phyloP scores from a whole-genome alignment of 352 stramenopile genomes.

The Phytopythium oedochilum region DNA sequence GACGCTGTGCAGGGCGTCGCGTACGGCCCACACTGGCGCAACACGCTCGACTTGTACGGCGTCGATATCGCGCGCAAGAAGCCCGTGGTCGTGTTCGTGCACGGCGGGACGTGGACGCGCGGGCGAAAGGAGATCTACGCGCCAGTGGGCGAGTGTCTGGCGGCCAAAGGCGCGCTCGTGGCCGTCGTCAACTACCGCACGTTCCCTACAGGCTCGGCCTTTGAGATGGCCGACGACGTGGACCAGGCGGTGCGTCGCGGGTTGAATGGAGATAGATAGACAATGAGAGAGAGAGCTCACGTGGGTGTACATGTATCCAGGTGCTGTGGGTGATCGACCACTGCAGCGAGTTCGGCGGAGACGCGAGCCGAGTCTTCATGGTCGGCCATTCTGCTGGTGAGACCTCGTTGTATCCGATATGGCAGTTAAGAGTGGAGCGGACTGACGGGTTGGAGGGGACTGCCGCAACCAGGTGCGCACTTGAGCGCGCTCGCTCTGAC shows the following conservation, averaged over 20 bases:
- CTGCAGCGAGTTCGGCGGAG: constrained; percentile 38
- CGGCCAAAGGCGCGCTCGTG: constrained; percentile 59
- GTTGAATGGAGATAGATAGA: neutral
- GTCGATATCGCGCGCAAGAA: constrained; percentile 9
- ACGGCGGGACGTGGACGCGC: constrained; percentile 81
- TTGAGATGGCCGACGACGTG: constrained; percentile 88
- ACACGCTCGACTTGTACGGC: constrained; percentile 61
- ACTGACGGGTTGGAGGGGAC: neutral
- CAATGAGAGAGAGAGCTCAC: too few species aligned
- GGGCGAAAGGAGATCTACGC: constrained; percentile 74
- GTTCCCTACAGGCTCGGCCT: constrained; percentile 77
- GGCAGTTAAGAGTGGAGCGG: neutral
- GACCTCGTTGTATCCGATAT: neutral
- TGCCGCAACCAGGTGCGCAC: constrained; percentile 26
- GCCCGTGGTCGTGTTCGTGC: constrained; percentile 90
- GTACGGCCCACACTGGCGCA: constrained; percentile 48
- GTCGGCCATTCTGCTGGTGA: constrained; percentile 63
- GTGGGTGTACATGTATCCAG: constrained; percentile 16
- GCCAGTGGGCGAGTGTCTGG: constrained; percentile 53
- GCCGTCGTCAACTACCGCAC: constrained; percentile 91
- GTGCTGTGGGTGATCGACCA: constrained; percentile 49
- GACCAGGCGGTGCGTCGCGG: constrained; percentile 43
- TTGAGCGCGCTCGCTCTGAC: constrained; percentile 51
- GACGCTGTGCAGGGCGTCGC: constrained; percentile 22
- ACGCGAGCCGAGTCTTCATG: constrained; percentile 43